These are phyloP conservation scores for Cylindrodendrum hubeiense DNA, from an alignment of 2,329 filamentous ascomycete genomes.

Conservation along the genomic window DNA sequence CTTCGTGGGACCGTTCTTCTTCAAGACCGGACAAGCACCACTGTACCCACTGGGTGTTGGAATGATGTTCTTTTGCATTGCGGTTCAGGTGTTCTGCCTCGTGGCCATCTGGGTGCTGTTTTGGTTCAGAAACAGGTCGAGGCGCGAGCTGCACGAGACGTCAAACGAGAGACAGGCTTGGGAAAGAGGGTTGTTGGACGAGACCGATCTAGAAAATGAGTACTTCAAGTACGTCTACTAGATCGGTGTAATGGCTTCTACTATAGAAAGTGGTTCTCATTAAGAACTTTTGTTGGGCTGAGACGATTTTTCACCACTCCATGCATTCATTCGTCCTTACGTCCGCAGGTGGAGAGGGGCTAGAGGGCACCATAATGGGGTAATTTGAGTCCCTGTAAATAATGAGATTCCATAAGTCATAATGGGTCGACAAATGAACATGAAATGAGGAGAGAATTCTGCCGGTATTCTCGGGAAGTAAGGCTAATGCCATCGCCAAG, in stretches of 20 bases:
- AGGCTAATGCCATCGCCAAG: slow-evolving; percentile 7
- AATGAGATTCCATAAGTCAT: not conserved
- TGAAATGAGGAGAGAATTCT: not conserved
- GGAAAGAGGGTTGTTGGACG: slow-evolving; percentile 27
- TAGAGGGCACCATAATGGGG: no score
- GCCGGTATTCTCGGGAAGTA: not conserved
- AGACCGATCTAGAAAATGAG: slow-evolving; percentile 31
- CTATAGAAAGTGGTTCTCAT: no score
- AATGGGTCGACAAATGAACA: not conserved
- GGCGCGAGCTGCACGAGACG: slow-evolving; percentile 5
- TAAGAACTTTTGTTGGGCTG: no score
- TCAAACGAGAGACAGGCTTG: slow-evolving; percentile 20
- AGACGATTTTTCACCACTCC: no score
- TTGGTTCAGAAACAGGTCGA: slow-evolving; percentile 22
- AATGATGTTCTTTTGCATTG: slow-evolving; percentile 39
- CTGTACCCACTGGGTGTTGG: slow-evolving; percentile 28
- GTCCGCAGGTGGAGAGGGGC: no score
- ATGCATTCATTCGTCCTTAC: no score
- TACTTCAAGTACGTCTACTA: slow-evolving; percentile 36
- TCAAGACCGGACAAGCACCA: slow-evolving; percentile 43
- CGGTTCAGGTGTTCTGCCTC: slow-evolving; percentile 21
- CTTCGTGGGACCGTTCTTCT: slow-evolving; percentile 56
- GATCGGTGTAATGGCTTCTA: no score
- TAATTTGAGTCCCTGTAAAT: no score
- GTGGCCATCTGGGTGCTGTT: slow-evolving; percentile 24